phyloP scores from a whole-genome alignment of 176 grass and related monocot genomes.

The Raddia guianensis region DNA sequence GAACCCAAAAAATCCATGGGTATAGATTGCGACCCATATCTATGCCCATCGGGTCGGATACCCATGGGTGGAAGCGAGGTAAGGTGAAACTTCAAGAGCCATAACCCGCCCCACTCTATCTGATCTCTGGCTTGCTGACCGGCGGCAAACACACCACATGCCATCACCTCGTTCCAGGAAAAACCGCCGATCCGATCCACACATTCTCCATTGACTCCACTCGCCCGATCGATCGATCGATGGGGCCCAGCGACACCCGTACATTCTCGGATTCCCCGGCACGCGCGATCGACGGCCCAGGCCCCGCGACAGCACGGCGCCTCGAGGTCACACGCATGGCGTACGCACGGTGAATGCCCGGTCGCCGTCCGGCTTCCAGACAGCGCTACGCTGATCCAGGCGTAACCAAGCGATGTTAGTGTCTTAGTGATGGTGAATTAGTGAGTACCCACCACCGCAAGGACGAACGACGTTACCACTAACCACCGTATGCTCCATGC shows the following conservation, averaged over 20 bases:
- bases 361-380: neutral
- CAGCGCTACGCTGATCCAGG: slow-evolving; percentile 4
- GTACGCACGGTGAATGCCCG: neutral
- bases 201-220: neutral
- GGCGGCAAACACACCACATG: neutral
- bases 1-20: too few relatives aligned
- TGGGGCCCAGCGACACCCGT: neutral
- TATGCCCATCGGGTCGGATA: too few relatives aligned
- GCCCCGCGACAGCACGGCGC: slow-evolving; percentile 21
- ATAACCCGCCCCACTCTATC: too few relatives aligned
- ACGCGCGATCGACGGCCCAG: neutral
- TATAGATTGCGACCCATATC: too few relatives aligned
- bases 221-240: neutral
- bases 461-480: slow-evolving; percentile 43
- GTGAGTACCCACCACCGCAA: slow-evolving; percentile 26
- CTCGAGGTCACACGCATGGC: neutral
- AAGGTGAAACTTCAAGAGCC: too few relatives aligned
- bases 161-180: neutral
- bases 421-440: neutral
- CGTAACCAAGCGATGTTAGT: neutral
- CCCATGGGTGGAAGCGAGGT: too few relatives aligned
- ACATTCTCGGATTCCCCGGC: neutral
- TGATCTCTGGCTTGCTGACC: neutral
- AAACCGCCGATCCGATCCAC: neutral
- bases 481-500: neutral